Conservation (phyloP, 306 rosid genomes). For the Cicer judaicum region DNA sequence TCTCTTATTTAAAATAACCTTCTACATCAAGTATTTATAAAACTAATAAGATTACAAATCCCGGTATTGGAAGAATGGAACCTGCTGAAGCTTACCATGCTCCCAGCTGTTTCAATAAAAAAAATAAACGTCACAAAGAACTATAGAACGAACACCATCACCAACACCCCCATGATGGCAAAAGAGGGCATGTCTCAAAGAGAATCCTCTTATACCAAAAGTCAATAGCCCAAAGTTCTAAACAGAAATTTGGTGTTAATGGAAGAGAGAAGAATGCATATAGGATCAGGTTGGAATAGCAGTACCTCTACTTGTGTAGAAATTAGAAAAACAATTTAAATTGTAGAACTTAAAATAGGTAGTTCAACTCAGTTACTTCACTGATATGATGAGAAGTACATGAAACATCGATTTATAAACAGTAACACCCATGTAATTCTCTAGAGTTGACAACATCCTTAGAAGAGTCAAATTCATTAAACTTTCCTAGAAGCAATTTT, state of each 20-base stretch:
- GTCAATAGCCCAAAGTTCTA: neutral
- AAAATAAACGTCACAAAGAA: too few relatives aligned
- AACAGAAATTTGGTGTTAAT: conserved; percentile 7
- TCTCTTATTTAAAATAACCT: neutral
- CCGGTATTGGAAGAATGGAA: neutral
- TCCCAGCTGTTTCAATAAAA: too few relatives aligned
- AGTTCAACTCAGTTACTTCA: neutral
- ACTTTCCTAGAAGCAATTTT: neutral
- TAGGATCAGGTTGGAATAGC: neutral
- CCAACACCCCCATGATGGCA: too few relatives aligned
- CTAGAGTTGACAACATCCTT: neutral
- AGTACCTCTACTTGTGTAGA: neutral
- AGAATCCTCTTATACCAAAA: neutral
- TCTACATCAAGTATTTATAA: neutral
- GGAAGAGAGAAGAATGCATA: neutral
- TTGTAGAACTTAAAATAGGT: neutral
- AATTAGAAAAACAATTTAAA: neutral
- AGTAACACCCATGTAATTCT: too few relatives aligned
- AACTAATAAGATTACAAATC: conserved; percentile 1
- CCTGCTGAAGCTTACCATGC: neutral
- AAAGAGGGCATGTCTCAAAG: neutral
- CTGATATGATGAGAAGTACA: too few relatives aligned
- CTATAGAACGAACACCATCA: too few relatives aligned
- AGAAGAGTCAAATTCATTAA: neutral
- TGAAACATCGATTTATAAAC: neutral